A percentile compares a stretch with the other conserved stretches of the same genome.
Conservation (phyloP, 225 moss, liverwort and hornwort species). For the Takakia lepidozioides region DNA sequence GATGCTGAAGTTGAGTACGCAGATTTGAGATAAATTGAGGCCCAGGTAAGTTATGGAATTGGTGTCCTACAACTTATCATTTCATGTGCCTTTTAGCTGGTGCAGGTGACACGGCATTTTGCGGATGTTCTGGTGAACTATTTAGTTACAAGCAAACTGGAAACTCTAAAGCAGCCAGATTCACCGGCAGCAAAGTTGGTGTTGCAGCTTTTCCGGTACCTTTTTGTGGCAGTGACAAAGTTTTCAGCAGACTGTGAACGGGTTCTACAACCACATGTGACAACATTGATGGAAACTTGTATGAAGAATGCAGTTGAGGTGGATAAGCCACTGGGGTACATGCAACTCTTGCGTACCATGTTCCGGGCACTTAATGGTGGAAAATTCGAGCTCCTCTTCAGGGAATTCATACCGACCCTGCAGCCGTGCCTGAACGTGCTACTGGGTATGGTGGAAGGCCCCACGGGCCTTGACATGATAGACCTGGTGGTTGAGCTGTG, state of each 20-base stretch:
- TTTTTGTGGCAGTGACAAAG: slow-evolving; percentile 92
- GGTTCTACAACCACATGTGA: slow-evolving; percentile 95
- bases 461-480: slow-evolving; percentile 96
- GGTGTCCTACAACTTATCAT: too few species aligned
- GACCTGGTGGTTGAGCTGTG: slow-evolving; percentile 95
- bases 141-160: slow-evolving; percentile 87
- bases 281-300: slow-evolving; percentile 89
- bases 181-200: slow-evolving; percentile 88
- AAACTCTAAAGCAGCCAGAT: slow-evolving; percentile 88
- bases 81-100: too few species aligned
- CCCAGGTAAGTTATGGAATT: too few species aligned
- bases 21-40: too few species aligned
- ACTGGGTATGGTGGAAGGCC: slow-evolving; percentile 98
- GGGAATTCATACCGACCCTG: slow-evolving; percentile 90
- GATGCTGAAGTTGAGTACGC: too few species aligned
- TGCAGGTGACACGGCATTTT: slow-evolving; percentile 85
- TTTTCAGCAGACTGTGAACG: slow-evolving; percentile 95
- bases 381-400: slow-evolving; percentile 93
- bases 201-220: slow-evolving; percentile 90
- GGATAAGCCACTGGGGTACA: slow-evolving; percentile 91
- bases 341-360: slow-evolving; percentile 98
- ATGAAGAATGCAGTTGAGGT: slow-evolving; percentile 99
- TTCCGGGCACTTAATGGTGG: slow-evolving; percentile 96
- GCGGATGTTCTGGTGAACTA: slow-evolving; percentile 95
- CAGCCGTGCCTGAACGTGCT: slow-evolving; percentile 98